A percentile compares a stretch with the other conserved stretches of the same genome.
Evolutionary conservation across 805 yeast species (phyloP).

Genomic region (Yarrowia sp.): DNA sequence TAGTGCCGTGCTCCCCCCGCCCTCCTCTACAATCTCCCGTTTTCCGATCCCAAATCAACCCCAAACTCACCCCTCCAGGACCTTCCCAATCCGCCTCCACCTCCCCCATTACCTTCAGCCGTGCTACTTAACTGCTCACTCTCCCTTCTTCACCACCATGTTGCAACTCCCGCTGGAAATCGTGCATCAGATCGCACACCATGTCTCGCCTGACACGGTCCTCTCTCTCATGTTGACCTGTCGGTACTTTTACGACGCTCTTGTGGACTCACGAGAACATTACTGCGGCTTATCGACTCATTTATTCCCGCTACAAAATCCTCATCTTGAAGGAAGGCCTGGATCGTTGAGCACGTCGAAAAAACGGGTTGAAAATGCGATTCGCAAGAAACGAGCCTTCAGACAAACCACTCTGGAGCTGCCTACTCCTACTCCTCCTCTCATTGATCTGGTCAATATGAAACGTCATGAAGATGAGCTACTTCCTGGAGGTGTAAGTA

Average conservation of each 20-base stretch:
- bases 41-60: background rate
- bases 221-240: conserved; percentile 1
- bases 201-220: background rate
- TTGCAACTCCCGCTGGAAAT: conserved; percentile 1
- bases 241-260: background rate
- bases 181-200: conserved; percentile 1
- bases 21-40: too few species aligned
- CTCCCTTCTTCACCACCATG: background rate
- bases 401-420: background rate
- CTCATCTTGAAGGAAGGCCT: conserved; percentile 1
- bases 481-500: background rate
- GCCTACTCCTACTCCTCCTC: background rate
- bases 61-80: background rate
- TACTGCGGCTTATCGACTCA: conserved; percentile 1
- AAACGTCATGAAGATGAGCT: background rate
- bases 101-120: background rate
- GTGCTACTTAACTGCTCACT: background rate
- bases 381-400: background rate
- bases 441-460: background rate
- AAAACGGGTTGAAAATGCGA: background rate
- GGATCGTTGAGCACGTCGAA: background rate
- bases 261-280: background rate
- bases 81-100: background rate
- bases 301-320: conserved; percentile 2
- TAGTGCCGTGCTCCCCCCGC: too few species aligned